phyloP scores from a whole-genome alignment of 257 asterid genomes.

The Solanum lycopersicoides region DNA sequence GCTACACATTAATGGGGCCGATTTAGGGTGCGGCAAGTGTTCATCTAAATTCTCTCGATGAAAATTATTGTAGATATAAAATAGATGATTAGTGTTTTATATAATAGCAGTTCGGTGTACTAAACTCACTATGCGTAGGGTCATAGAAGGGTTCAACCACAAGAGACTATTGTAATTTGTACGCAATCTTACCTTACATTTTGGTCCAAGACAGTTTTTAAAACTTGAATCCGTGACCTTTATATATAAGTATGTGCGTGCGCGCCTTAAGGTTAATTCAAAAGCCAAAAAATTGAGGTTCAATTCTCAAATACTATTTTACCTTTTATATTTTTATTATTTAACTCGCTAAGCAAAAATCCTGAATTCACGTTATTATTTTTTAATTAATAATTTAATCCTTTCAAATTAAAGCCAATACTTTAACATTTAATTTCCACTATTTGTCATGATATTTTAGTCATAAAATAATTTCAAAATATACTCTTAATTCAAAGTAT shows the following conservation, averaged over 20 bases:
- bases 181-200: no score
- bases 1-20: neutral
- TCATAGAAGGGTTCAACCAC: fast-evolving
- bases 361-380: no score
- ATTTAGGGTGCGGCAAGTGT: neutral
- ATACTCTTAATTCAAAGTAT: neutral
- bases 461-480: neutral
- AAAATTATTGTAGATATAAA: no score
- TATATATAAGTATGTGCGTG: no score
- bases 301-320: neutral
- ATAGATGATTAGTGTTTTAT: neutral
- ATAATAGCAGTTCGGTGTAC: no score
- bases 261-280: no score
- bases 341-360: neutral
- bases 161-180: no score
- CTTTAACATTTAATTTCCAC: neutral
- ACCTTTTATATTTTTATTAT: no score
- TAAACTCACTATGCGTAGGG: no score
- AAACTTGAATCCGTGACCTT: no score
- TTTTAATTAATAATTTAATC: neutral
- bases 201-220: fast-evolving
- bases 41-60: no score
- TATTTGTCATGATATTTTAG: neutral
- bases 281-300: no score
- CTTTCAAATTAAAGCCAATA: neutral